Conservation (phyloP, 2,329 filamentous ascomycete species). For the Ceratocystis variospora region DNA sequence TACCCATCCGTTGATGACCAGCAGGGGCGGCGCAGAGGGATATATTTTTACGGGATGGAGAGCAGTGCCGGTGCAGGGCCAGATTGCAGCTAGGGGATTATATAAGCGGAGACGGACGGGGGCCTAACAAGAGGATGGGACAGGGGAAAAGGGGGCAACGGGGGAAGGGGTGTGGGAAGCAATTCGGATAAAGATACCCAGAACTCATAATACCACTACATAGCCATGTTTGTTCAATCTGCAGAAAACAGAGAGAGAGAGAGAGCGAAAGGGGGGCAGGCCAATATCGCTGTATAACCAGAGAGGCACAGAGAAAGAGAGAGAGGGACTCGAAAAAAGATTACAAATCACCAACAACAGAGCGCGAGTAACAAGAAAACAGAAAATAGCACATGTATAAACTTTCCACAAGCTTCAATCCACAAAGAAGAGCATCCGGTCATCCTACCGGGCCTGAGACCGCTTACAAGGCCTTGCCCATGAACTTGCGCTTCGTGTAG, state of each 20-base stretch:
- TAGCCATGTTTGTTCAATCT: not conserved
- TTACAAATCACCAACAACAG: not conserved
- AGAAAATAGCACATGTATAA: not conserved
- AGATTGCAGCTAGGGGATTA: conserved; percentile 70
- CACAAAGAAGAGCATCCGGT: not conserved
- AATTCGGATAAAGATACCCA: conserved; percentile 1
- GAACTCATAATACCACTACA: conserved; percentile 4
- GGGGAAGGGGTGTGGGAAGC: not conserved
- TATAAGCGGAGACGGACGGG: conserved; percentile 55
- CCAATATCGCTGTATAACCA: not conserved
- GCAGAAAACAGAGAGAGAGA: not conserved
- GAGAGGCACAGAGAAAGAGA: not conserved
- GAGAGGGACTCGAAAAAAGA: not conserved
- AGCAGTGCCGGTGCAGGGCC: conserved; percentile 65
- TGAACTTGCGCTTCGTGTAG: conserved; percentile 98
- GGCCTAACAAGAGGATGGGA: conserved; percentile 19
- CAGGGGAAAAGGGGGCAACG: not conserved
- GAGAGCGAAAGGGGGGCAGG: not conserved
- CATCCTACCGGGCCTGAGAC: not conserved
- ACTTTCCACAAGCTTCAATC: not conserved
- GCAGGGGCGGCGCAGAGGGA: conserved; percentile 72
- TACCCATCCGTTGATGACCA: conserved; percentile 91
- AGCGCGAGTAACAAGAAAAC: not conserved
- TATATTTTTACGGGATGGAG: conserved; percentile 76
- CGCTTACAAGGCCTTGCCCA: conserved; percentile 74